A percentile compares a stretch with the other conserved stretches of the same genome.
These are phyloP conservation scores for Myxozyma sirexii DNA, from an alignment of 805 yeast genomes.

Conservation along the genomic window DNA sequence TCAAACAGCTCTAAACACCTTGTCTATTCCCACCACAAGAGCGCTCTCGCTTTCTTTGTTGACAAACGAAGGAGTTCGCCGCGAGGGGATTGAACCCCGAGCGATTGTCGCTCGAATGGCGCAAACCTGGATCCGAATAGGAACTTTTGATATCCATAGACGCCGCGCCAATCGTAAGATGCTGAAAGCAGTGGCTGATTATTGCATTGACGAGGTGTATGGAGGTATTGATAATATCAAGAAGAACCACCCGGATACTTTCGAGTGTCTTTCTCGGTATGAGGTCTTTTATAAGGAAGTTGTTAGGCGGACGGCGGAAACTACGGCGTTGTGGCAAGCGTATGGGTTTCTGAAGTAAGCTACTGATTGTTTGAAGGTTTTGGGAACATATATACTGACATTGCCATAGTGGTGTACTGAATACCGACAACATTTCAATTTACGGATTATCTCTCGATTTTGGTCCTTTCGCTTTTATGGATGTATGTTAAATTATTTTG, in stretches of 20 bases:
- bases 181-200: conserved; percentile 65
- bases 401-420: conserved; percentile 69
- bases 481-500: too few relatives aligned
- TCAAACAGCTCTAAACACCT: conserved; percentile 53
- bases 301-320: conserved; percentile 43
- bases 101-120: conserved; percentile 86
- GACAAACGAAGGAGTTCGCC: conserved; percentile 75
- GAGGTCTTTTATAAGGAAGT: conserved; percentile 73
- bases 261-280: conserved; percentile 52
- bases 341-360: conserved; percentile 77
- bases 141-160: conserved; percentile 82
- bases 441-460: conserved; percentile 86
- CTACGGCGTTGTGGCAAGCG: conserved; percentile 42
- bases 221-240: conserved; percentile 44
- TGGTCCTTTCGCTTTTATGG: conserved; percentile 77
- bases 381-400: neutral
- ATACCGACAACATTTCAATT: conserved; percentile 93
- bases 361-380: neutral
- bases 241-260: conserved; percentile 37
- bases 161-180: conserved; percentile 71
- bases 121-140: conserved; percentile 82
- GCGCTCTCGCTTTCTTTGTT: conserved; percentile 72
- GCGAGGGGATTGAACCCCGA: conserved; percentile 70
- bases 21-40: conserved; percentile 85
- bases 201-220: conserved; percentile 67